phyloP scores from a whole-genome alignment of 805 yeast species.

The Zygosaccharomyces kombuchaensis region DNA sequence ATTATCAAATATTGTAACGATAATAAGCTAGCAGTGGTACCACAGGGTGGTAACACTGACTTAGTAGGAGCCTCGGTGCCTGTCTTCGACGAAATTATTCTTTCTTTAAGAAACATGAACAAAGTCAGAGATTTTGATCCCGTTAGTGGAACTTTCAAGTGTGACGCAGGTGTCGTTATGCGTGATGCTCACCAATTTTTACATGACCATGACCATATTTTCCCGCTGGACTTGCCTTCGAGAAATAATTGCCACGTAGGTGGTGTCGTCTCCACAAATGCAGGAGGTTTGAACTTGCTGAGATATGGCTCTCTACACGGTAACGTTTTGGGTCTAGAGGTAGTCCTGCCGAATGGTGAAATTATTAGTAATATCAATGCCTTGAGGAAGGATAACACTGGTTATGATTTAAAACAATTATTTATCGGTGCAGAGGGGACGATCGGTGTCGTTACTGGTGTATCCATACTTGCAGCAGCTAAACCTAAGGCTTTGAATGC shows the following conservation, averaged over 20 bases:
- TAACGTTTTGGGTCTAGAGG: slow-evolving; percentile 78
- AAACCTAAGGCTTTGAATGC: slow-evolving; percentile 77
- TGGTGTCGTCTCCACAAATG: slow-evolving; percentile 85
- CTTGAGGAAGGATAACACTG: slow-evolving; percentile 85
- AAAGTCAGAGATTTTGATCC: slow-evolving; percentile 70
- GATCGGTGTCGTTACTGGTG: slow-evolving; percentile 77
- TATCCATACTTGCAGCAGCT: slow-evolving; percentile 78
- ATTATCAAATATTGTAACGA: slow-evolving; percentile 73
- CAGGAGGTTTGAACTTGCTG: slow-evolving; percentile 80
- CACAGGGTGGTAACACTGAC: slow-evolving; percentile 93
- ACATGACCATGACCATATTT: slow-evolving; percentile 71
- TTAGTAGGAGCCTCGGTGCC: slow-evolving; percentile 87
- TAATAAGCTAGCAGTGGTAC: slow-evolving; percentile 69
- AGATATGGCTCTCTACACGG: slow-evolving; percentile 88
- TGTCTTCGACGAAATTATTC: slow-evolving; percentile 75
- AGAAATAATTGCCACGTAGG: slow-evolving; percentile 91
- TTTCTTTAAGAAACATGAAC: slow-evolving; percentile 62
- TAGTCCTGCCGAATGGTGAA: slow-evolving; percentile 77
- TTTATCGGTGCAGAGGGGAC: slow-evolving; percentile 90
- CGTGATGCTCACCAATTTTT: slow-evolving; percentile 73
- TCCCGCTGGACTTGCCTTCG: slow-evolving; percentile 87
- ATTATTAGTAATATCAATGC: slow-evolving; percentile 69
- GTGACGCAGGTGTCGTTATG: slow-evolving; percentile 79
- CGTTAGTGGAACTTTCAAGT: slow-evolving; percentile 72
- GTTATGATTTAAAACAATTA: slow-evolving; percentile 80